These are phyloP conservation scores for Hippophae gyantsensis DNA, from an alignment of 306 rosid genomes.

Conservation along the genomic window DNA sequence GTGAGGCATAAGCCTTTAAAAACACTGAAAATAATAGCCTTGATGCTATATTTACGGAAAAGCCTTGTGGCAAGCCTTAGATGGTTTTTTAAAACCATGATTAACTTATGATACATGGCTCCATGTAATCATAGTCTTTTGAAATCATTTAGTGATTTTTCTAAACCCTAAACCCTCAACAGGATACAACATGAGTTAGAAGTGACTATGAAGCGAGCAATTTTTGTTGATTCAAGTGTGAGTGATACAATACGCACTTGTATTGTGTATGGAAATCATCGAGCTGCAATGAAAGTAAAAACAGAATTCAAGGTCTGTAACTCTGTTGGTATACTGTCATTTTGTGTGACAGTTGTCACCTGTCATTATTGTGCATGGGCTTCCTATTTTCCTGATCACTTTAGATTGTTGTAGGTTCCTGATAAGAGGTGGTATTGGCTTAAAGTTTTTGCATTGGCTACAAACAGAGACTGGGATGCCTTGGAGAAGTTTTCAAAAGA, in stretches of 20 bases:
- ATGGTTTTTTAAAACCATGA: too few relatives aligned
- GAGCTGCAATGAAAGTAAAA: conserved; percentile 86
- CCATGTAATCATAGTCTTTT: background rate
- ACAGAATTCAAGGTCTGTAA: conserved; percentile 81
- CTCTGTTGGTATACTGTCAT: too few relatives aligned
- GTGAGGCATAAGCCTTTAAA: too few relatives aligned
- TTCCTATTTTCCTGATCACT: too few relatives aligned
- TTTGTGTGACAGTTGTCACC: too few relatives aligned
- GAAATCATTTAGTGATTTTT: background rate
- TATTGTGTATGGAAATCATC: conserved; percentile 93
- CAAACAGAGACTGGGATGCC: conserved; percentile 88
- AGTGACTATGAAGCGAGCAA: conserved; percentile 88
- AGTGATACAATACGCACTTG: conserved; percentile 95
- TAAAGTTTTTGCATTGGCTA: conserved; percentile 91
- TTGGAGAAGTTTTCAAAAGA: conserved; percentile 88
- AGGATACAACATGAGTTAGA: conserved; percentile 89
- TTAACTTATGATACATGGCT: too few relatives aligned
- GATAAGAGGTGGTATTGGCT: conserved; percentile 99
- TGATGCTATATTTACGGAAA: too few relatives aligned
- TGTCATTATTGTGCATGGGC: too few relatives aligned
- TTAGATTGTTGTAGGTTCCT: conserved; percentile 51
- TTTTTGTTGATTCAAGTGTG: conserved; percentile 93
- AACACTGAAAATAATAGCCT: too few relatives aligned
- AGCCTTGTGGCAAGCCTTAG: too few relatives aligned
- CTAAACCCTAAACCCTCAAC: background rate